Evolutionary conservation across 805 yeast genomes (phyloP), one percentile per base, ranked within the genome.

Genomic region (Saturnispora dispora): DNA sequence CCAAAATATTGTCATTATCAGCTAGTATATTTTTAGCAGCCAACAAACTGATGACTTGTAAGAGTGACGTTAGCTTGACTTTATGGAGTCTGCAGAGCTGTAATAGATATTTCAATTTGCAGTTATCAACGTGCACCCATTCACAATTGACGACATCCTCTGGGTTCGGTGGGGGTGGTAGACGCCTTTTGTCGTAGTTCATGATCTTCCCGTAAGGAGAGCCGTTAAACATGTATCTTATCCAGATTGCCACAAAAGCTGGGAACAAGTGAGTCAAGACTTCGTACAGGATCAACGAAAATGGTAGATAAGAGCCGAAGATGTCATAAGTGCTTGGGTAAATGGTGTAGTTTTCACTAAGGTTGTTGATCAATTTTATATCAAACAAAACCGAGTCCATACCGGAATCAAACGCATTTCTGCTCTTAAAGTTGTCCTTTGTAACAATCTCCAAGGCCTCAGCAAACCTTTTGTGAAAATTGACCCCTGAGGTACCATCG

Each of bases 401-500:
- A 3, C 40, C 45, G 7, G 33, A 10, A n/a, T 20, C 17, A 20
- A 9, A 32, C 7, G 9, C 25, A 22, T 17, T 27, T 15, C 22
- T 27, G 18, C n/a, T 10, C 30, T 37, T 8, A 6, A n/a, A 20
- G 11, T 40, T 28, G 25, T 15, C 35, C 6, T n/a, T 25, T 20
- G 40, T 23, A 30, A n/a, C 9, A n/a, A 35, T 7, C 4, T 27
- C 27, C 2, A 53, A n/a, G 2, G 42, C 45, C n/a, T 47, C 25
- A 5, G 45, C 28, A 27, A 69, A 58, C 25, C 63, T 60, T 18
- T 55, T 52, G 41, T 67, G 71, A 55, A 69, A 69, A 32, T 55
- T 55, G 10, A 54, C 46, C 5, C 64, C 70, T 15, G 68, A 55
- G 8, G 56, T 58, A 4, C 72, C 74, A 55, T 70, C 74, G 40